Base-by-base conservation (phyloP, 2,329 filamentous ascomycete species). In the Hansfordia pulvinata region DNA sequence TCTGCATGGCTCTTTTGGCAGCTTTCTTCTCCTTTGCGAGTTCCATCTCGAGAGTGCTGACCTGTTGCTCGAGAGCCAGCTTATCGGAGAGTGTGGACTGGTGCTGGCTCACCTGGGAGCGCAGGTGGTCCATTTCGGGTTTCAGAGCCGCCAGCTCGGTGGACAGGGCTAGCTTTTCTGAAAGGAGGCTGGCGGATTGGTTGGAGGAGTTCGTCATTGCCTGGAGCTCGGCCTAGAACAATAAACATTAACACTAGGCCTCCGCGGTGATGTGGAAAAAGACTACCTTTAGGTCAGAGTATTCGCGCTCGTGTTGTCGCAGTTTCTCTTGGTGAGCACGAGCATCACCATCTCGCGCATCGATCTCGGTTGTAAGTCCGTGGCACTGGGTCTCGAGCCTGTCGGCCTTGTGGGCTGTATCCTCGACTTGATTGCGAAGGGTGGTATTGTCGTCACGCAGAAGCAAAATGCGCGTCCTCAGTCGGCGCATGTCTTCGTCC, bases 11-110 rank as follows among this genome's bases (percentile, higher is more conserved):
- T 27, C 75, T 69, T 37, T 76, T 69, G 7, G 68, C 60, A 3
- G 73, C 65, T n/a, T 74, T 69, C 48, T 74, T 88, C 46, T 90
- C 82, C 37, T 80, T 82, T 36, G 86, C 82, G 3, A 93, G 62
- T 40, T 93, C 80, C 22, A 83, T 74, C 48, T 93, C 80, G 3
- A 86, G 52, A 2, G 76, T 73, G 42, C 67, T 76, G 16, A 93
- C 51, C 50, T 90, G 81, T 24, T 80, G 75, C 44, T 90, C 76
- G 10, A 94, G 54, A 2, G 77, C 66, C 23, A 88, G 61, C 49
- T 92, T 93, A 45, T 93, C 84, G 2, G 77, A 62, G 10, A 92
- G 59, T 8, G 82, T 57, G 3, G 68, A 64, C 42, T 85, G 75
- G 28, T 86, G 72, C 10, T 63, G 59, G 16, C 55, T 44, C 8